phyloP scores from a whole-genome alignment of 2,329 filamentous ascomycete species.

The Sclerotinia subarctica region DNA sequence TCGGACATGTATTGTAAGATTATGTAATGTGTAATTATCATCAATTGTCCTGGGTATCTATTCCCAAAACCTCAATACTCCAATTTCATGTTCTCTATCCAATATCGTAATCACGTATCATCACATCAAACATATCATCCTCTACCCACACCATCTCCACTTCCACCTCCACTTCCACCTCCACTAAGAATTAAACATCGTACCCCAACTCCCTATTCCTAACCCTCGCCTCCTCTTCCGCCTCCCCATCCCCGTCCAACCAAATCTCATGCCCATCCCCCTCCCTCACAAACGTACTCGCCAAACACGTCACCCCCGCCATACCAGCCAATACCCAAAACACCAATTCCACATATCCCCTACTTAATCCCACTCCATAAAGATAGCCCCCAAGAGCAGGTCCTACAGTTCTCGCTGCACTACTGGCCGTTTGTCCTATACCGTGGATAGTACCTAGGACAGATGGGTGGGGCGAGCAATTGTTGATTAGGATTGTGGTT shows the following conservation, averaged over 20 bases:
- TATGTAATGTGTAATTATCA: not conserved
- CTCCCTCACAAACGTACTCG: conserved; percentile 56
- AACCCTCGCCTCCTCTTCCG: conserved; percentile 35
- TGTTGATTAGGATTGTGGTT: conserved; percentile 44
- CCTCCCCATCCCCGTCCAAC: conserved; percentile 58
- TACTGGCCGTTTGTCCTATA: conserved; percentile 56
- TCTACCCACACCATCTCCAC: not conserved
- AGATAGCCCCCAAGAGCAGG: conserved; percentile 58
- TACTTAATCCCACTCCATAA: conserved; percentile 56
- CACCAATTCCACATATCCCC: conserved; percentile 51
- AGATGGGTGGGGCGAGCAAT: conserved; percentile 56
- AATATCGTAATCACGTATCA: not conserved
- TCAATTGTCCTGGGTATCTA: not conserved
- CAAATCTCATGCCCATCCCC: conserved; percentile 64
- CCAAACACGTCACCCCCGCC: conserved; percentile 47
- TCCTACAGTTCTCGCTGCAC: conserved; percentile 56
- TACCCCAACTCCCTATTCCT: conserved; percentile 28
- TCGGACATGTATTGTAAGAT: too few relatives aligned
- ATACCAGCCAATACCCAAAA: conserved; percentile 49
- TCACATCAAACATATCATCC: not conserved
- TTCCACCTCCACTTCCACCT: not conserved
- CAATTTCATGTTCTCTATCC: not conserved
- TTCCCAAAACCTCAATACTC: not conserved
- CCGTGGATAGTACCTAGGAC: conserved; percentile 58
- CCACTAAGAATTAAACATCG: conserved; percentile 3